Evolutionary conservation across 208 protist genomes (phyloP).

Genomic region (Acanthamoeba culbertsoni): DNA sequence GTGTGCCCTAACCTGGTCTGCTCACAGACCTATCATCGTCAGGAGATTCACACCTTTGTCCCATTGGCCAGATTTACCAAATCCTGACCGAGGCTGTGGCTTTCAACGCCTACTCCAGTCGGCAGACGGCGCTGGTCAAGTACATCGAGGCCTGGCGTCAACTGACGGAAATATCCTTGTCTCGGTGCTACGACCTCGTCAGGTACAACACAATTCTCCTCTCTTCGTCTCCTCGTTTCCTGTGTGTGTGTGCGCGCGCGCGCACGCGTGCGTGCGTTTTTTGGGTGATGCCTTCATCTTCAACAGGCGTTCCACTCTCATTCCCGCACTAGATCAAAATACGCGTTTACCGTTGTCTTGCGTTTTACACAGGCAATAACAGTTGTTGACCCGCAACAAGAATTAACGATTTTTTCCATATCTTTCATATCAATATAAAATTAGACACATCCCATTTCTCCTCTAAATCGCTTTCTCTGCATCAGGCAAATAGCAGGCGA

Average conservation of each 20-base stretch:
- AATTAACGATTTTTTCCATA: background rate
- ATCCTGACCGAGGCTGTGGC: background rate
- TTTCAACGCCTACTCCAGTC: background rate
- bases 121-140: background rate
- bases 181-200: constrained; percentile 35
- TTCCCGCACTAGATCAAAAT: too few relatives aligned
- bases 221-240: too few relatives aligned
- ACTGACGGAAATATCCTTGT: constrained; percentile 24
- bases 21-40: background rate
- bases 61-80: background rate
- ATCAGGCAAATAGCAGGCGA: constrained; percentile 16
- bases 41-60: too few relatives aligned
- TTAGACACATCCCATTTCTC: too few relatives aligned
- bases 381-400: too few relatives aligned
- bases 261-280: too few relatives aligned
- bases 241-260: too few relatives aligned
- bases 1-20: background rate
- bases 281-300: too few relatives aligned
- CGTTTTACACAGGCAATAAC: background rate
- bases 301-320: too few relatives aligned
- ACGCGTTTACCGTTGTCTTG: too few relatives aligned
- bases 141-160: constrained; percentile 53
- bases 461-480: background rate
- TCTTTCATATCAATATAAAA: too few relatives aligned
- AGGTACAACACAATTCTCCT: too few relatives aligned